Conservation (phyloP, 177 flowering plant species). For the Vitis hybrid region DNA sequence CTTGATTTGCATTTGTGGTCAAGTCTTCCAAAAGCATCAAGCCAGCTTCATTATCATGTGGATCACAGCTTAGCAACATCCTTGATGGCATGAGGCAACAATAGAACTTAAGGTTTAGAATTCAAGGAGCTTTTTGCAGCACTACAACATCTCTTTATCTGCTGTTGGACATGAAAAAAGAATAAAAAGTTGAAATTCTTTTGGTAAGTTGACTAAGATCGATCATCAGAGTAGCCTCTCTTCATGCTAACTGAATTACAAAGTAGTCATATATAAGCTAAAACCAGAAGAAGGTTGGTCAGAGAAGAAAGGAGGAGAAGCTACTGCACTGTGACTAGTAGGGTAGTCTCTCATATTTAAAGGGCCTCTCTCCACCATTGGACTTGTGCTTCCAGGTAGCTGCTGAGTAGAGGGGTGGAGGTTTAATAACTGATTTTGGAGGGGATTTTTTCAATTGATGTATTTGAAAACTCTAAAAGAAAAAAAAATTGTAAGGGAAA, state of each 20-base stretch:
- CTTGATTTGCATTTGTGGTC: constrained; percentile 39
- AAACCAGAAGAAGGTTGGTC: constrained; percentile 11
- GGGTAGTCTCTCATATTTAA: no score
- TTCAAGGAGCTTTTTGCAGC: constrained; percentile 1
- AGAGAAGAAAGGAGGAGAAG: constrained; percentile 17
- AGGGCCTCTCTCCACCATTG: constrained; percentile 8
- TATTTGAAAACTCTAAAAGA: constrained; percentile 13
- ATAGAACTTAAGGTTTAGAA: constrained; percentile 3
- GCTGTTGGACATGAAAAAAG: background rate
- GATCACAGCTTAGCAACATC: constrained; percentile 48
- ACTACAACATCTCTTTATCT: background rate
- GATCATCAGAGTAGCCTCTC: background rate
- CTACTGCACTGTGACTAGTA: constrained; percentile 10
- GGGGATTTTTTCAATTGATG: constrained; percentile 30
- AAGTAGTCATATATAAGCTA: background rate
- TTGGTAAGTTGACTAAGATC: background rate
- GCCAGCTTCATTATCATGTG: constrained; percentile 40
- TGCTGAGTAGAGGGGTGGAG: constrained; percentile 17
- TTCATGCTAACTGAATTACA: no score
- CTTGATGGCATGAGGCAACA: constrained; percentile 6
- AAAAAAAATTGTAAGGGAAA: constrained; percentile 41
- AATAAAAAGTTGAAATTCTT: background rate
- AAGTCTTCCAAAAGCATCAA: constrained; percentile 54
- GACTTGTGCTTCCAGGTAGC: constrained; percentile 24
- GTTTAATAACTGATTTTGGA: constrained; percentile 33